Conservation (phyloP, 192 early-diverging fungal genomes). For the Funneliformis mosseae region DNA sequence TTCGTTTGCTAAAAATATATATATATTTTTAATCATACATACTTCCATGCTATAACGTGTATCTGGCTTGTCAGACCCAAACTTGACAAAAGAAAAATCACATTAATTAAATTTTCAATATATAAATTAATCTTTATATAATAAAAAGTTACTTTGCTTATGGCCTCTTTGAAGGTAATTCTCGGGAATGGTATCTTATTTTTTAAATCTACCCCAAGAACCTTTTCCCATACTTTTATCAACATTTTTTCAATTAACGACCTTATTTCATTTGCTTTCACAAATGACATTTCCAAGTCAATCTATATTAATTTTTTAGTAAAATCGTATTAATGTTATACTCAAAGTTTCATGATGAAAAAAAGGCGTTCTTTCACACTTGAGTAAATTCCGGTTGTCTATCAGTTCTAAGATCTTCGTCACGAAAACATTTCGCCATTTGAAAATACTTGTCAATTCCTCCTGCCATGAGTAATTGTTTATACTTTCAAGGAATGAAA, state of each 20-base stretch:
- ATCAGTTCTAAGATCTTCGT: slow-evolving; percentile 85
- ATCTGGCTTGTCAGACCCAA: slow-evolving; percentile 93
- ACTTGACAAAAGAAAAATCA: slow-evolving; percentile 40
- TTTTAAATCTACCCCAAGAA: slow-evolving; percentile 54
- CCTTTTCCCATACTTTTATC: slow-evolving; percentile 60
- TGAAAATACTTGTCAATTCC: slow-evolving; percentile 92
- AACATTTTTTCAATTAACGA: slow-evolving; percentile 73
- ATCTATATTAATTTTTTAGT: slow-evolving; percentile 51
- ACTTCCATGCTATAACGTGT: slow-evolving; percentile 80
- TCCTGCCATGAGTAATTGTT: slow-evolving; percentile 90
- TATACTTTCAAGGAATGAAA: slow-evolving; percentile 62
- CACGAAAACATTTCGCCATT: slow-evolving; percentile 89
- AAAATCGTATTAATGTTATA: not conserved
- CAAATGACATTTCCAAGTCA: slow-evolving; percentile 91
- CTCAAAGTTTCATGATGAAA: not conserved
- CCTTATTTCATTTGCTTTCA: slow-evolving; percentile 70
- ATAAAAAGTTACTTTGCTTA: slow-evolving; percentile 53
- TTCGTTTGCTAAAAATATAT: not conserved
- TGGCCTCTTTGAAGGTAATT: slow-evolving; percentile 84
- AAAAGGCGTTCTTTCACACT: slow-evolving; percentile 40
- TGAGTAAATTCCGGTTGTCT: slow-evolving; percentile 96
- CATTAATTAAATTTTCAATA: not conserved
- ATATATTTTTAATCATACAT: not conserved
- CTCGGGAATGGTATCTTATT: slow-evolving; percentile 59
- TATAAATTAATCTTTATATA: not conserved